Conservation (phyloP, 345 rosid genomes). For the Schrenkiella parvula region DNA sequence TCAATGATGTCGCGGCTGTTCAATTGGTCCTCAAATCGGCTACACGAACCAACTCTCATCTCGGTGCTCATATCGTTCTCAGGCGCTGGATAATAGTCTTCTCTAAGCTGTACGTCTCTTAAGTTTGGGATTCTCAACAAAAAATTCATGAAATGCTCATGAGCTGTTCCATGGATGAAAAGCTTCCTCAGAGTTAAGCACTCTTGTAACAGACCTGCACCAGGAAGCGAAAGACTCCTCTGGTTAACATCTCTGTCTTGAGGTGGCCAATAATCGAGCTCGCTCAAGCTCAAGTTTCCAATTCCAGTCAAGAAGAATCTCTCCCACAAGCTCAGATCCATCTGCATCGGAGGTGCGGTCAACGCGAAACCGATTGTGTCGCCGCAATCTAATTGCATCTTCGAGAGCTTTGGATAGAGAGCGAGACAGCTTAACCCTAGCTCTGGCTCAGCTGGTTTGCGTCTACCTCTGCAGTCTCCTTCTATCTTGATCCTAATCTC, state of each 20-base stretch:
- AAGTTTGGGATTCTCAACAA: slow-evolving; percentile 48
- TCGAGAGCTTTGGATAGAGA: slow-evolving; percentile 56
- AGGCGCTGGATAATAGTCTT: slow-evolving; percentile 93
- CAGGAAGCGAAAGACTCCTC: slow-evolving; percentile 71
- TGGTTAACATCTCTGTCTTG: slow-evolving; percentile 86
- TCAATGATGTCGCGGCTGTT: slow-evolving; percentile 58
- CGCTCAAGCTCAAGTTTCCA: slow-evolving; percentile 48
- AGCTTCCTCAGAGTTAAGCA: slow-evolving; percentile 70
- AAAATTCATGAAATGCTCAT: slow-evolving; percentile 91
- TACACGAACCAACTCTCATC: slow-evolving; percentile 77
- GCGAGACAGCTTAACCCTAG: slow-evolving; percentile 67
- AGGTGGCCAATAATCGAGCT: slow-evolving; percentile 92
- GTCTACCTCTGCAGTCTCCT: slow-evolving; percentile 76
- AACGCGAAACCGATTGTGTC: slow-evolving; percentile 64
- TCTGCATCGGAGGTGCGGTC: slow-evolving; percentile 78
- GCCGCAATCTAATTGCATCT: slow-evolving; percentile 74
- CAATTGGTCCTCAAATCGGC: slow-evolving; percentile 76
- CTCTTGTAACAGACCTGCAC: slow-evolving; percentile 60
- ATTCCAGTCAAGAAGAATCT: slow-evolving; percentile 76
- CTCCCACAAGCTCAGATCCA: slow-evolving; percentile 92
- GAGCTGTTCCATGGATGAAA: slow-evolving; percentile 88
- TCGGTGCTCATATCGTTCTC: slow-evolving; percentile 85
- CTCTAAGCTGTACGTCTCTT: slow-evolving; percentile 87
- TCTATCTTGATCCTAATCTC: slow-evolving; percentile 73
- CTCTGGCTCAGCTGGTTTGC: slow-evolving; percentile 45